Conservation (phyloP, 176 grass and related monocot genomes). For the Urochloa ruziziensis region DNA sequence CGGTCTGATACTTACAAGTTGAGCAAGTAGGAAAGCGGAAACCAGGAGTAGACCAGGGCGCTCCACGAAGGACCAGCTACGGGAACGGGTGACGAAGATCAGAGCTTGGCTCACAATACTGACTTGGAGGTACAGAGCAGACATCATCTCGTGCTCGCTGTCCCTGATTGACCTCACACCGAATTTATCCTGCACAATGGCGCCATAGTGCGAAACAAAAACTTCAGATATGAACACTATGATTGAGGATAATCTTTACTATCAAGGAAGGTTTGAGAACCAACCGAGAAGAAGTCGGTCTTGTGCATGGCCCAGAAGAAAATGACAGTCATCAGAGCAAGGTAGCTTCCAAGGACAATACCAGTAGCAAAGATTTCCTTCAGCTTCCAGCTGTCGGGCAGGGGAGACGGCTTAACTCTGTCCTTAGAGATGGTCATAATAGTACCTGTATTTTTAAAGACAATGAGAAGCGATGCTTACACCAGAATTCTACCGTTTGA, state of each 20-base stretch:
- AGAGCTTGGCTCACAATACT: constrained; percentile 97
- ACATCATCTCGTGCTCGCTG: constrained; percentile 71
- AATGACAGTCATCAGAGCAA: constrained; percentile 92
- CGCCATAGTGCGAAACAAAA: constrained; percentile 10
- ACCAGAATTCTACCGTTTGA: background rate
- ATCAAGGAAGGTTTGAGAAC: background rate
- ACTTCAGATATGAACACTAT: background rate
- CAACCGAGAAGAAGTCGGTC: constrained; percentile 82
- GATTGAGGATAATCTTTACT: background rate
- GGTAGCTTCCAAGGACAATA: constrained; percentile 76
- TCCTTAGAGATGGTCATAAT: constrained; percentile 99
- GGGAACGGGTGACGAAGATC: constrained; percentile 91
- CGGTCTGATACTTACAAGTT: constrained; percentile 58
- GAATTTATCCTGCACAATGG: constrained; percentile 72
- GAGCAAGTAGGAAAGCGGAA: constrained; percentile 75
- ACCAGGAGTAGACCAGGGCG: constrained; percentile 81
- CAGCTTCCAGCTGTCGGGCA: constrained; percentile 96
- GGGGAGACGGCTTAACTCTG: constrained; percentile 87
- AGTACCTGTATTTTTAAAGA: constrained; percentile 54
- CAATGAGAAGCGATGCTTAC: background rate
- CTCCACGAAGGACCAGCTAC: constrained; percentile 83
- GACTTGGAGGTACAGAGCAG: constrained; percentile 96
- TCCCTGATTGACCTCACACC: constrained; percentile 62
- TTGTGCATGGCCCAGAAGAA: constrained; percentile 94
- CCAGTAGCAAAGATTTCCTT: constrained; percentile 96